Percentiles rank a stretch among this genome's conserved stretches.
phyloP scores from a whole-genome alignment of 164 flowering plant genomes.

The Cinnamomum micranthum region DNA sequence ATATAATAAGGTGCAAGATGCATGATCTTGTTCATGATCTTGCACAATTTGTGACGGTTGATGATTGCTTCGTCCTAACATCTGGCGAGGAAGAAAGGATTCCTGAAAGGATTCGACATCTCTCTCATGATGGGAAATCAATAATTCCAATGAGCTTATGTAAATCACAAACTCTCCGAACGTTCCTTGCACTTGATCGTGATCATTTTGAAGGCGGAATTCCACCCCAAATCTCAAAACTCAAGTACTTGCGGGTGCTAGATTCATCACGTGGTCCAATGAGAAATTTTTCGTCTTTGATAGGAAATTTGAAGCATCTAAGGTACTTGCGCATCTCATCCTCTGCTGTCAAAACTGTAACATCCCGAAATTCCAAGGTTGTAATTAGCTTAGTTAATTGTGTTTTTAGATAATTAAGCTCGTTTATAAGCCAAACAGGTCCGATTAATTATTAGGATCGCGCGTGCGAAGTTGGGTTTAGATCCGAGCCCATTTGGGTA shows the following conservation, averaged over 20 bases:
- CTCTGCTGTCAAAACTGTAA: background rate
- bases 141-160: background rate
- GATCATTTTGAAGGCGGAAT: no score
- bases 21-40: slow-evolving; percentile 16
- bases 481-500: no score
- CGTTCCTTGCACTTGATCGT: background rate
- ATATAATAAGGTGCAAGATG: slow-evolving; percentile 7
- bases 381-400: no score
- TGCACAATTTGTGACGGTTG: background rate
- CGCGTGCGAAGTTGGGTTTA: no score
- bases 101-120: slow-evolving; percentile 4
- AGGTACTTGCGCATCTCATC: slow-evolving; percentile 10
- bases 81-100: background rate
- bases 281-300: background rate
- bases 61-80: background rate
- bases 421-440: no score
- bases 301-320: slow-evolving; percentile 13
- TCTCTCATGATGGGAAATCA: background rate
- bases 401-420: no score
- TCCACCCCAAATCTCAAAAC: background rate
- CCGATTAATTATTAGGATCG: no score
- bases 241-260: slow-evolving; percentile 1
- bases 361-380: no score
- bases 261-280: background rate
- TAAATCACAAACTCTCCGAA: background rate